These are phyloP conservation scores for Pleoardoris graminearum DNA, from an alignment of 2,329 filamentous ascomycete species.

Conservation along the genomic window DNA sequence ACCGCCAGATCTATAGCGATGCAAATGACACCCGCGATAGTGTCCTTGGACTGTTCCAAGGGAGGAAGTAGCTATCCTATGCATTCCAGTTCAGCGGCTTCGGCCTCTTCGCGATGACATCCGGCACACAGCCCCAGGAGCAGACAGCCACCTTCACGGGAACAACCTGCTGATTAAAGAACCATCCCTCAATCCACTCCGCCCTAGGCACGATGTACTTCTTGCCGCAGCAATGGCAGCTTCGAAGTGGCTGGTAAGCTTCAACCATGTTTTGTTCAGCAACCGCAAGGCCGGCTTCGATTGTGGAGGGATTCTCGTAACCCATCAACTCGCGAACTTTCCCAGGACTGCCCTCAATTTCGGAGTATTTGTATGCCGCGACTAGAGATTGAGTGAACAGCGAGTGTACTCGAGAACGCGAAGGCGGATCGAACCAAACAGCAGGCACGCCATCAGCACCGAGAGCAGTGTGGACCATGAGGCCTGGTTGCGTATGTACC, in stretches of 20 bases:
- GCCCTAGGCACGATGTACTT: constrained; percentile 34
- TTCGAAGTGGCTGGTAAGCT: constrained; percentile 24
- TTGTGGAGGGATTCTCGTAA: constrained; percentile 14
- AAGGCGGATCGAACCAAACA: constrained; percentile 22
- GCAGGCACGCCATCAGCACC: constrained; percentile 23
- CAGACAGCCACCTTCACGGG: constrained; percentile 35
- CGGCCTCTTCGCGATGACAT: constrained; percentile 19
- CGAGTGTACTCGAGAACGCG: constrained; percentile 10
- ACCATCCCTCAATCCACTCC: constrained; percentile 41
- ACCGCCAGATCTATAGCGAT: too few species aligned
- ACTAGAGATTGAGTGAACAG: background rate
- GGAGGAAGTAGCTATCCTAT: too few species aligned
- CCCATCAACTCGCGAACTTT: background rate
- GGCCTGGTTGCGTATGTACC: constrained; percentile 9
- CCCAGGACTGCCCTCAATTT: background rate
- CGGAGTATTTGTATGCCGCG: constrained; percentile 14
- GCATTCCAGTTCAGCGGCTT: constrained; percentile 26
- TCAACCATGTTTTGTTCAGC: constrained; percentile 20
- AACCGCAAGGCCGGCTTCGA: background rate
- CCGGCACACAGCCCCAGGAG: constrained; percentile 38
- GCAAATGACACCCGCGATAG: too few species aligned
- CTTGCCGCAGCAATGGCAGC: constrained; percentile 32
- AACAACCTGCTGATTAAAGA: constrained; percentile 10
- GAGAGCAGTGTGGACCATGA: constrained; percentile 25
- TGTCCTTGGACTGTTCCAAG: too few species aligned